phyloP scores from a whole-genome alignment of 2,329 filamentous ascomycete species.

The Trichophyton benhamiae region DNA sequence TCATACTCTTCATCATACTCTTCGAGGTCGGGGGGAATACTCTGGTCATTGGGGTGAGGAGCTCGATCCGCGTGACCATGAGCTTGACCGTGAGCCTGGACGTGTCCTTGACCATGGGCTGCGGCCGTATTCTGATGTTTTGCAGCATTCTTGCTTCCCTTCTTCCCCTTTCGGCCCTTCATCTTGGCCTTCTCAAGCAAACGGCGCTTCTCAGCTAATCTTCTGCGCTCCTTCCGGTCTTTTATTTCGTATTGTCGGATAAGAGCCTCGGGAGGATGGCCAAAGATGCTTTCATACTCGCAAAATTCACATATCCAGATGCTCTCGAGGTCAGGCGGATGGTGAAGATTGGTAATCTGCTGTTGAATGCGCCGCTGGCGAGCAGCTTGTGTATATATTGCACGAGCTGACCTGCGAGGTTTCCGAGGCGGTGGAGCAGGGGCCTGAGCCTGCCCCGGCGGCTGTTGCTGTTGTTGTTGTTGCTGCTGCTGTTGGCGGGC shows the following conservation, averaged over 20 bases:
- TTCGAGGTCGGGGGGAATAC: background rate
- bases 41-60: background rate
- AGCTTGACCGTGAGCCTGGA: background rate
- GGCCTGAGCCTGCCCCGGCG: slow-evolving; percentile 28
- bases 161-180: slow-evolving; percentile 82
- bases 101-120: background rate
- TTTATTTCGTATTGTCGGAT: slow-evolving; percentile 92
- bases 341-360: slow-evolving; percentile 61
- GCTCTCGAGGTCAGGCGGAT: slow-evolving; percentile 58
- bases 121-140: slow-evolving; percentile 27
- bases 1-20: slow-evolving; percentile 39
- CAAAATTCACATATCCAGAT: slow-evolving; percentile 97
- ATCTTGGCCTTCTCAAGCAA: slow-evolving; percentile 87
- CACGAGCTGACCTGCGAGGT: slow-evolving; percentile 53
- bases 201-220: slow-evolving; percentile 73
- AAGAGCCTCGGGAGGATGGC: slow-evolving; percentile 67
- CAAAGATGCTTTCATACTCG: slow-evolving; percentile 93
- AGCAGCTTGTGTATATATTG: slow-evolving; percentile 62
- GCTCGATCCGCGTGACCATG: background rate
- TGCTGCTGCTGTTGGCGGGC: slow-evolving; percentile 11
- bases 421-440: slow-evolving; percentile 44
- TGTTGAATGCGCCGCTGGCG: slow-evolving; percentile 66
- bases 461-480: slow-evolving; percentile 20
- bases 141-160: slow-evolving; percentile 55
- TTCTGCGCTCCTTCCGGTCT: slow-evolving; percentile 70